phyloP scores from a whole-genome alignment of 805 yeast genomes.

The Candida multigemmis region DNA sequence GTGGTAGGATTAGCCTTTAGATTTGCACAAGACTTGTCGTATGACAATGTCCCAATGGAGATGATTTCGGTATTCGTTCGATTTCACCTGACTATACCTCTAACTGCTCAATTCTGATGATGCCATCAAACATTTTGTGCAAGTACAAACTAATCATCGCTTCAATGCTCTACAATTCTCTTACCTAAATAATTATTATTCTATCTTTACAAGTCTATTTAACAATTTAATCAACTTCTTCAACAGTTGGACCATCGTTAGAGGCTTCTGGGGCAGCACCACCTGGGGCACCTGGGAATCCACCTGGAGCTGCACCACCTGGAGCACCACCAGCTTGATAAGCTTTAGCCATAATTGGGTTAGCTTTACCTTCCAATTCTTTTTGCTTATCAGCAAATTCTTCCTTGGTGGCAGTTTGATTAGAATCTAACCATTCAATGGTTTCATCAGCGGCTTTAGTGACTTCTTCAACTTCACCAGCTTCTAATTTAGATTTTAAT shows the following conservation, averaged over 20 bases:
- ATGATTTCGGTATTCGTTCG: too few species aligned
- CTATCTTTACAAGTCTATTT: slow-evolving; percentile 1
- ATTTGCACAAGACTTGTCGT: too few species aligned
- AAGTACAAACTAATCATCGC: too few species aligned
- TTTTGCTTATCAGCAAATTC: slow-evolving; percentile 90
- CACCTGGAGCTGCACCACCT: slow-evolving; percentile 63
- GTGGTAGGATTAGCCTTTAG: too few species aligned
- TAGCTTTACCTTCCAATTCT: slow-evolving; percentile 90
- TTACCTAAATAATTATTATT: too few species aligned
- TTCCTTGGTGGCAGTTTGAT: slow-evolving; percentile 87
- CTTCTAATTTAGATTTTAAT: slow-evolving; percentile 39
- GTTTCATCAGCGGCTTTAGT: slow-evolving; percentile 78
- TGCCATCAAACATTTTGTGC: too few species aligned
- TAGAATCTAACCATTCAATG: slow-evolving; percentile 85
- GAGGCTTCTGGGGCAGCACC: slow-evolving; percentile 47
- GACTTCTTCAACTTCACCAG: slow-evolving; percentile 57
- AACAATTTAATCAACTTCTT: slow-evolving; percentile 38
- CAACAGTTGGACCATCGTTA: slow-evolving; percentile 43
- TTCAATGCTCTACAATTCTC: too few species aligned
- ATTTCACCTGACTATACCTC: too few species aligned
- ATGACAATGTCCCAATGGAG: too few species aligned
- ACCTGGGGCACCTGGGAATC: slow-evolving; percentile 46
- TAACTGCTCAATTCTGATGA: too few species aligned
- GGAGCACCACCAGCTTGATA: slow-evolving; percentile 89
- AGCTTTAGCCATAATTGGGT: slow-evolving; percentile 95